phyloP scores from a whole-genome alignment of 2,329 filamentous ascomycete species.

The Scedosporium boydii region DNA sequence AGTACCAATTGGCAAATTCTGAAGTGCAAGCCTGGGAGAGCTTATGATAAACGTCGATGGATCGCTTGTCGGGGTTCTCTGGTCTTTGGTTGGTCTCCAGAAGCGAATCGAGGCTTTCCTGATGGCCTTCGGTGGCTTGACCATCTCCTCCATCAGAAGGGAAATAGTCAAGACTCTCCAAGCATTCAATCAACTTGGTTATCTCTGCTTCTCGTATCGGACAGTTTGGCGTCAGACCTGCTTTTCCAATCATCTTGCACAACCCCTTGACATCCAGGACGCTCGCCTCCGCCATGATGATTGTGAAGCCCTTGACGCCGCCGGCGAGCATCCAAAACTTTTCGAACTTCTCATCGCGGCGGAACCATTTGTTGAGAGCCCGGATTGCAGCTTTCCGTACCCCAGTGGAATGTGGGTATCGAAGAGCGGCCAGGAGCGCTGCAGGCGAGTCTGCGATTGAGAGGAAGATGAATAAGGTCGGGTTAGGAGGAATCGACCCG shows the following conservation, averaged over 20 bases:
- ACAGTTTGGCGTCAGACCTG: neutral
- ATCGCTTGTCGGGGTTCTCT: neutral
- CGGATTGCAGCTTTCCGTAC: neutral
- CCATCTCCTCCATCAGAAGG: neutral
- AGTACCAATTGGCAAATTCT: neutral
- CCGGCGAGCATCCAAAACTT: neutral
- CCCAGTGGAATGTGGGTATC: neutral
- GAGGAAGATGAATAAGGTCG: neutral
- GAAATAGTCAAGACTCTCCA: neutral
- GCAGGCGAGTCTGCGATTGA: neutral
- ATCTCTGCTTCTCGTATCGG: neutral
- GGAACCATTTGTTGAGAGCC: neutral
- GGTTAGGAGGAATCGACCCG: neutral
- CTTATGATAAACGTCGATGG: neutral
- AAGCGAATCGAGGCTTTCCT: neutral
- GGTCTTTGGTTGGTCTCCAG: neutral
- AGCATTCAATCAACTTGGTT: neutral
- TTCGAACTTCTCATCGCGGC: neutral
- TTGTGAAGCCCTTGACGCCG: neutral
- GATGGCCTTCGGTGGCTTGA: neutral
- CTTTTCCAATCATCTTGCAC: neutral
- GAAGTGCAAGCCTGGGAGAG: neutral
- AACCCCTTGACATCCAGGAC: neutral
- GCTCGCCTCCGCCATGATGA: neutral
- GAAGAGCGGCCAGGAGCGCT: neutral